Evolutionary conservation across 129 eudicot genomes (phyloP), one percentile per base, ranked within the genome.

Genomic region (Artemisia argyi): DNA sequence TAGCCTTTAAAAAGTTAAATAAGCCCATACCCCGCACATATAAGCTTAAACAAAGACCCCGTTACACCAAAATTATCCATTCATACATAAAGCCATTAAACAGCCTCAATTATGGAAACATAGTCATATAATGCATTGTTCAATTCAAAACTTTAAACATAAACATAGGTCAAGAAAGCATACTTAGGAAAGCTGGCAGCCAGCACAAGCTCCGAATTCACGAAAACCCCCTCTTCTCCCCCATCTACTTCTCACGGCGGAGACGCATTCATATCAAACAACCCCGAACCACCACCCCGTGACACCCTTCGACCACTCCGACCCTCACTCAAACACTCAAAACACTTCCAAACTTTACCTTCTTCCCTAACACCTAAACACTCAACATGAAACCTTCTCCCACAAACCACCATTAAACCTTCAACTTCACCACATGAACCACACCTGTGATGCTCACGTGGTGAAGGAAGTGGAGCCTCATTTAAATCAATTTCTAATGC

Each of bases 231-330:
- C 51, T 73, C 73, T 71, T 62, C 76, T 11, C 24, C 66, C 0
- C 64, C 87, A 4, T 79, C 85, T 1, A 66, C 75, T 66, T 84
- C 88, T 22, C 61, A 68, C 0, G 78, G 85, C 6, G 88, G 88
- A 14, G 84, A 73, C 0, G 82, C 86, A 20, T 85, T 85, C 74
- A 85, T 85, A 60, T 85, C 86, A 10, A 82, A 65, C 44, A 75
- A 71, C 74, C 84, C 77, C 18, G 76, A 72, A 17, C 82, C 89
- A 12, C 75, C 42, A 9, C 65, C 71, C 5, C 48, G 22, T 54
- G 14, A 39, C 12, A 42, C 2, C 58, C 75, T 52, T 42, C 60
- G 61, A 61, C 72, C 77, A 73, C 67, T 68, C 48, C 73, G 71
- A 65, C 67, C 72, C 26, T 74, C 72, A 11, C 63, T 69, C 86